Percentiles rank a stretch among this genome's conserved stretches.
phyloP scores from a whole-genome alignment of 768 basidiomycete genomes.

The Auriscalpium orientale region DNA sequence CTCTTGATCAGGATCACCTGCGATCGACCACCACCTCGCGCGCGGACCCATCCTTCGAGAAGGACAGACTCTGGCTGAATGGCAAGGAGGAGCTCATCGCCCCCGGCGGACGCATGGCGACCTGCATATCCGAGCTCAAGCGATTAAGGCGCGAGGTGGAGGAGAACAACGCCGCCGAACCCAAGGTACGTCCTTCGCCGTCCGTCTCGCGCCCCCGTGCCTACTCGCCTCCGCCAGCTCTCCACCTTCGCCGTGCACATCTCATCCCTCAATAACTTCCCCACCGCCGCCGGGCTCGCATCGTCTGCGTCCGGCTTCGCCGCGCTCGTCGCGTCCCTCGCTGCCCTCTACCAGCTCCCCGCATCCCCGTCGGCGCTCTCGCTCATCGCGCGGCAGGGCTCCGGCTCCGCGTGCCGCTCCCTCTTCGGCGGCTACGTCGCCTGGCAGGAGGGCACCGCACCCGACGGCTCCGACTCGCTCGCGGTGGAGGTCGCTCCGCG shows the following conservation, averaged over 20 bases:
- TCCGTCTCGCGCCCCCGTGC: slow-evolving; percentile 5
- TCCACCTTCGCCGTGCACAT: slow-evolving; percentile 77
- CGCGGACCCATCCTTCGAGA: slow-evolving; percentile 62
- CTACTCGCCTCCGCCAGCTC: slow-evolving; percentile 34
- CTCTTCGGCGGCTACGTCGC: slow-evolving; percentile 97
- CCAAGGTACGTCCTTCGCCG: slow-evolving; percentile 43
- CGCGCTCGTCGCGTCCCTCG: slow-evolving; percentile 85
- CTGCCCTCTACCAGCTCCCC: slow-evolving; percentile 78
- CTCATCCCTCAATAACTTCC: slow-evolving; percentile 96
- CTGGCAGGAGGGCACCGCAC: slow-evolving; percentile 70
- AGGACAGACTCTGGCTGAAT: slow-evolving; percentile 91
- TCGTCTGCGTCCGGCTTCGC: slow-evolving; percentile 97
- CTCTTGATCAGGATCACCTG: slow-evolving; percentile 93
- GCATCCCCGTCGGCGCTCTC: slow-evolving; percentile 76
- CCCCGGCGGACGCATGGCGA: slow-evolving; percentile 64
- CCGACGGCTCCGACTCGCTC: slow-evolving; percentile 77
- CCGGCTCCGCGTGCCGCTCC: slow-evolving; percentile 95
- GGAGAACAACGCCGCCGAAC: slow-evolving; percentile 51
- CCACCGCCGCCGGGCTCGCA: slow-evolving; percentile 95
- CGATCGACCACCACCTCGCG: slow-evolving; percentile 90
- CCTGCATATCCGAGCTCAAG: slow-evolving; percentile 86
- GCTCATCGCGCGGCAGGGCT: slow-evolving; percentile 92
- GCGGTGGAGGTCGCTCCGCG: slow-evolving; percentile 83
- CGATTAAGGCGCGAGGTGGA: slow-evolving; percentile 69
- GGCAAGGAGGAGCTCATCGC: slow-evolving; percentile 89